phyloP scores from a whole-genome alignment of 2,329 filamentous ascomycete species.

The Aspergillus ochraceus region DNA sequence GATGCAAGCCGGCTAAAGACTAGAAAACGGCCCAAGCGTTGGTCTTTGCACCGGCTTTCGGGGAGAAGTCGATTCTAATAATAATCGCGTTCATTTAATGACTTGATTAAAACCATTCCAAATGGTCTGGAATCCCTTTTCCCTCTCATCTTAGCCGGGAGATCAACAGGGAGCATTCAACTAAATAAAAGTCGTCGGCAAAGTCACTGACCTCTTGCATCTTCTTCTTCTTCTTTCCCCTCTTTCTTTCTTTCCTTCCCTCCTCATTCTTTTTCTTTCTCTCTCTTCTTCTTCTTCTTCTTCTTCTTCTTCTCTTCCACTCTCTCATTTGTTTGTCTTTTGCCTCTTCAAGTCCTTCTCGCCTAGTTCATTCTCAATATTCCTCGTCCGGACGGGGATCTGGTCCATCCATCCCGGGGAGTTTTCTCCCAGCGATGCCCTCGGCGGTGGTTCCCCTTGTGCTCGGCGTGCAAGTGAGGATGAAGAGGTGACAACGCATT shows the following conservation, averaged over 20 bases:
- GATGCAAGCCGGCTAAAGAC: background rate
- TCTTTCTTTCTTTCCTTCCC: background rate
- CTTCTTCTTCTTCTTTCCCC: constrained; percentile 2
- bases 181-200: background rate
- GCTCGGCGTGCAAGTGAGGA: background rate
- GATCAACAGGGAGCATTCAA: background rate
- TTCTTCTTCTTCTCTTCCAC: background rate
- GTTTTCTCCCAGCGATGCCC: background rate
- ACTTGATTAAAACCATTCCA: background rate
- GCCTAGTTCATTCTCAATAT: background rate
- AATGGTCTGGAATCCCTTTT: background rate
- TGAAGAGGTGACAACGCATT: background rate
- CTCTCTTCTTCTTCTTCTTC: background rate
- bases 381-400: background rate
- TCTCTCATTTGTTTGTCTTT: background rate
- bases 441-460: background rate
- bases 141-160: background rate
- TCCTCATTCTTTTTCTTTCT: background rate
- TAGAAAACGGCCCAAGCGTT: background rate
- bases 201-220: background rate
- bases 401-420: background rate
- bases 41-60: background rate
- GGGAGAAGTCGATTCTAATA: background rate
- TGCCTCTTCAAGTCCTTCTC: background rate
- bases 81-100: too few relatives aligned